Evolutionary conservation across 192 early-diverging fungal genomes (phyloP).

Genomic region (Coemansia sp.): DNA sequence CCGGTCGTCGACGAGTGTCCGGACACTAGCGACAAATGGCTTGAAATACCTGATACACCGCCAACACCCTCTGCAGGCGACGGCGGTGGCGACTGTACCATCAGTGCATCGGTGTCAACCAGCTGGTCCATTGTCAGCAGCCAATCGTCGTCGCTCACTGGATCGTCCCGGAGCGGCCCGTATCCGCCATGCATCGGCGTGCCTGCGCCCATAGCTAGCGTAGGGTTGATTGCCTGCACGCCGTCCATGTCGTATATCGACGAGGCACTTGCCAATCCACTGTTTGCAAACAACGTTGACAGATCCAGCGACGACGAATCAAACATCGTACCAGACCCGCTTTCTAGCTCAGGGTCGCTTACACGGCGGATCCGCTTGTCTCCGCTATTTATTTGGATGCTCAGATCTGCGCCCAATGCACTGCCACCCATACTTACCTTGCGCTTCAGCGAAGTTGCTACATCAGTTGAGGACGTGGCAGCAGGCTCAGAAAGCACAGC

Average conservation of each 20-base stretch:
- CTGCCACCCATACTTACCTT: not conserved
- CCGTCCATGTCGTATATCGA: not conserved
- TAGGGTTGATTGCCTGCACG: not conserved
- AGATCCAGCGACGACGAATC: constrained; percentile 3
- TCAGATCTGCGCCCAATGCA: not conserved
- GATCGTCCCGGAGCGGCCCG: not conserved
- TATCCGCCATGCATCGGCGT: constrained; percentile 27
- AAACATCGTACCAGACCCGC: not conserved
- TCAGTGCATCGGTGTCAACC: constrained; percentile 50
- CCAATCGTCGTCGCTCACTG: constrained; percentile 24
- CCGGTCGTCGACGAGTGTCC: constrained; percentile 1
- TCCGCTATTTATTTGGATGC: not conserved
- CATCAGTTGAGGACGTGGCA: not conserved
- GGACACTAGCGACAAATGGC: constrained; percentile 8
- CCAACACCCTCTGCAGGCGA: constrained; percentile 25
- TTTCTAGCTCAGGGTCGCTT: not conserved
- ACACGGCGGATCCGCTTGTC: constrained; percentile 16
- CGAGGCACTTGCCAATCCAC: not conserved
- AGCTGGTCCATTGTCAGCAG: constrained; percentile 50
- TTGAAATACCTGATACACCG: constrained; percentile 8
- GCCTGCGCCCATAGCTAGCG: constrained; percentile 26
- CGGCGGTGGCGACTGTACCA: constrained; percentile 46
- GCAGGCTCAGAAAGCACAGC: constrained; percentile 18
- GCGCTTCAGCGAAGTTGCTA: constrained; percentile 13
- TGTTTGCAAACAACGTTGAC: constrained; percentile 2